These are phyloP conservation scores for Diaporthe sp. DNA, from an alignment of 2,329 filamentous ascomycete species.

Conservation along the genomic window DNA sequence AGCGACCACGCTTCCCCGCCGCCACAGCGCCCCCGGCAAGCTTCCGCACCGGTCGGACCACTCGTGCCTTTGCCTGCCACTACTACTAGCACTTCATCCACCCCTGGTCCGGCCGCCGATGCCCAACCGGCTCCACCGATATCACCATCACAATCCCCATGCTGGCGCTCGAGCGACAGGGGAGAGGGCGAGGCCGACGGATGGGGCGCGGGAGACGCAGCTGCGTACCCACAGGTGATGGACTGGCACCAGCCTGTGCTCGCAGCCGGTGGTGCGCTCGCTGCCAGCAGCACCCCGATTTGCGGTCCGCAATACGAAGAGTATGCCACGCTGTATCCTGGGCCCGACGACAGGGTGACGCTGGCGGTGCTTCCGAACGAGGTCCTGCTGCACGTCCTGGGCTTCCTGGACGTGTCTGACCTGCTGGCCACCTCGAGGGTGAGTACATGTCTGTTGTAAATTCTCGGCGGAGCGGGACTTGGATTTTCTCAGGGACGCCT, in stretches of 20 bases:
- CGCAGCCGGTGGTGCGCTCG: neutral
- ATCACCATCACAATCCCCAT: slow-evolving; percentile 39
- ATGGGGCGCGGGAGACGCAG: neutral
- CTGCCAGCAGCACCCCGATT: neutral
- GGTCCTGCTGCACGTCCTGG: slow-evolving; percentile 67
- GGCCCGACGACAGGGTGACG: slow-evolving; percentile 13
- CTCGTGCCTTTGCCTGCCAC: neutral
- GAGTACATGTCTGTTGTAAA: slow-evolving; percentile 49
- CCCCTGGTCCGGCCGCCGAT: slow-evolving; percentile 38
- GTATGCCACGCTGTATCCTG: neutral
- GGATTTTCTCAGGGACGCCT: too few species aligned
- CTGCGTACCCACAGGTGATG: slow-evolving; percentile 10
- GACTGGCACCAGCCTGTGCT: slow-evolving; percentile 20
- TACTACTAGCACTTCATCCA: neutral
- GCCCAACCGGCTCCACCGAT: slow-evolving; percentile 43
- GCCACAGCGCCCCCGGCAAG: slow-evolving; percentile 22
- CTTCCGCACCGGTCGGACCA: slow-evolving; percentile 21
- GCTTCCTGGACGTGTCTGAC: slow-evolving; percentile 70
- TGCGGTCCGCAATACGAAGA: neutral
- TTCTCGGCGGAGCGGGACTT: neutral
- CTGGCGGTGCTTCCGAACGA: slow-evolving; percentile 67
- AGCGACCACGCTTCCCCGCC: slow-evolving; percentile 33
- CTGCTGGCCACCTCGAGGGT: slow-evolving; percentile 69
- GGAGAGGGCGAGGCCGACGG: neutral
- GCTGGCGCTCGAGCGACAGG: slow-evolving; percentile 15